Conservation (phyloP, 2,329 filamentous ascomycete species). For the Pseudogymnoascus sp. region DNA sequence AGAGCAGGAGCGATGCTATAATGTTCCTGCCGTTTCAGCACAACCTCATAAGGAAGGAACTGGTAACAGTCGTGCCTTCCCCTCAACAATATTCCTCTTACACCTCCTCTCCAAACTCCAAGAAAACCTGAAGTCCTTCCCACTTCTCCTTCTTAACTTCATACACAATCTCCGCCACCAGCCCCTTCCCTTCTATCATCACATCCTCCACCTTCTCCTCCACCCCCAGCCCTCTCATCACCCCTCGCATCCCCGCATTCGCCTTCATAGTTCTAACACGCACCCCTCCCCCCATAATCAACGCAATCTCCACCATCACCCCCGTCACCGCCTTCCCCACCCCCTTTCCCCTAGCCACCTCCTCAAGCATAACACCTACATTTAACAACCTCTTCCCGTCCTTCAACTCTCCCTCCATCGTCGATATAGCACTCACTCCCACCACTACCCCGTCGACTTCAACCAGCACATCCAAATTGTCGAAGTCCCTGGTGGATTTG, state of each 20-base stretch:
- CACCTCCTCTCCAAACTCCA: slow-evolving; percentile 30
- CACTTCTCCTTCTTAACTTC: slow-evolving; percentile 22
- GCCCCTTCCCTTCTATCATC: slow-evolving; percentile 15
- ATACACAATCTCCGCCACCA: slow-evolving; percentile 20
- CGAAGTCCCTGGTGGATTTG: neutral
- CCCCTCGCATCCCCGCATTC: slow-evolving; percentile 29
- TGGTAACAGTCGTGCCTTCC: neutral
- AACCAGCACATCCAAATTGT: slow-evolving; percentile 1
- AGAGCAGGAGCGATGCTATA: neutral
- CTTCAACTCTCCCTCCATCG: neutral
- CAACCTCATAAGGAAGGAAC: neutral
- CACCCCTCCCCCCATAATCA: slow-evolving; percentile 7
- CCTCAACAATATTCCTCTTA: neutral
- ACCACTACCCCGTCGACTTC: neutral
- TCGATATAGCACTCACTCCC: slow-evolving; percentile 7
- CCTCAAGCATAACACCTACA: slow-evolving; percentile 15
- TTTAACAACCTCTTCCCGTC: neutral
- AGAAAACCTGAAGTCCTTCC: slow-evolving; percentile 22
- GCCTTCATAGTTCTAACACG: slow-evolving; percentile 25
- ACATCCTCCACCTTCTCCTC: slow-evolving; percentile 19
- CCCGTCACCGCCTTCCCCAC: slow-evolving; percentile 14
- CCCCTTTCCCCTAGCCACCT: slow-evolving; percentile 11
- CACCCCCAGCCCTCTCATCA: slow-evolving; percentile 23
- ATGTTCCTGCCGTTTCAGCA: neutral
- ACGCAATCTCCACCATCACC: slow-evolving; percentile 15